phyloP scores from a whole-genome alignment of 2,329 filamentous ascomycete species.

The Fonsecaea pugnacius region DNA sequence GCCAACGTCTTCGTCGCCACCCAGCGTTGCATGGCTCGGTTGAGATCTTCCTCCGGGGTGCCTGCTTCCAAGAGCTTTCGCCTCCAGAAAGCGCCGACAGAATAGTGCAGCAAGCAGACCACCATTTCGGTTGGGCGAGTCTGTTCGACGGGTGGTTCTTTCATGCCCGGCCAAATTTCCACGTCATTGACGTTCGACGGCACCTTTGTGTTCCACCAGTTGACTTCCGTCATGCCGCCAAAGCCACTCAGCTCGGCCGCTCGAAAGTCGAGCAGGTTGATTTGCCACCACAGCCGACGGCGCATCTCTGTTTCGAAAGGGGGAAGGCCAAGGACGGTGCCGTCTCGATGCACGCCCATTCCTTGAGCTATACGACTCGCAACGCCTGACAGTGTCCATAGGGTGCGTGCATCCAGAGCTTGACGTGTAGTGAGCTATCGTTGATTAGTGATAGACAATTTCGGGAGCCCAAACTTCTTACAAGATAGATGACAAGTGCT shows the following conservation, averaged over 20 bases:
- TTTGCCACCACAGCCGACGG: slow-evolving; percentile 44
- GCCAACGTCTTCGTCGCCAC: slow-evolving; percentile 37
- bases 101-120: slow-evolving; percentile 65
- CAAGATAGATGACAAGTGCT: slow-evolving; percentile 44
- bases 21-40: slow-evolving; percentile 23
- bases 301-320: slow-evolving; percentile 56
- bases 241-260: slow-evolving; percentile 39
- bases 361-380: slow-evolving; percentile 46
- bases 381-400: slow-evolving; percentile 49
- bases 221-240: slow-evolving; percentile 7
- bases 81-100: slow-evolving; percentile 60
- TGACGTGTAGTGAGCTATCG: slow-evolving; percentile 46
- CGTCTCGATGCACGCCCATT: slow-evolving; percentile 50
- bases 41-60: slow-evolving; percentile 5
- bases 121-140: slow-evolving; percentile 50
- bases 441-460: slow-evolving; percentile 1
- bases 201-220: slow-evolving; percentile 49
- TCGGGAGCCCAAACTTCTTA: neutral
- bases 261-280: slow-evolving; percentile 52
- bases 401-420: slow-evolving; percentile 47
- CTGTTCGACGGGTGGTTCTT: slow-evolving; percentile 39
- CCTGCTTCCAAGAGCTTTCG: slow-evolving; percentile 10
- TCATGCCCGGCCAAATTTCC: slow-evolving; percentile 48
- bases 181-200: slow-evolving; percentile 52
- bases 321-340: slow-evolving; percentile 48